Evolutionary conservation across 1,139 yeast genomes (phyloP).

Genomic region (Pichia sp.): DNA sequence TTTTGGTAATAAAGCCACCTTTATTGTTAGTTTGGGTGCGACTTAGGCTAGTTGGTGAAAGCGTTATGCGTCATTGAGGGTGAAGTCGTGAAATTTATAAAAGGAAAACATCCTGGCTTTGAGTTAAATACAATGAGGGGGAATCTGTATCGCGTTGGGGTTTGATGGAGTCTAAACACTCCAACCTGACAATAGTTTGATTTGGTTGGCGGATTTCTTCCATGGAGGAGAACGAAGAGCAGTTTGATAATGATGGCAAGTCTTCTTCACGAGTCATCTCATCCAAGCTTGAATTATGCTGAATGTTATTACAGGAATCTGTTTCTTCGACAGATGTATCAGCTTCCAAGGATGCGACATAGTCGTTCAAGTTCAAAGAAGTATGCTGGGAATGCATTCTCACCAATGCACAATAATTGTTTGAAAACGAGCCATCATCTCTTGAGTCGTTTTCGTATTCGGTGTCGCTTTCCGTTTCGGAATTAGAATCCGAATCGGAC

Average conservation of each 20-base stretch:
- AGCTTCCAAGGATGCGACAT: conserved; percentile 1
- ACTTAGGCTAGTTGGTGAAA: not conserved
- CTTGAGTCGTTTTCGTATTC: conserved; percentile 14
- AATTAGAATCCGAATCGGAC: conserved; percentile 16
- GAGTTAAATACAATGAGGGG: not conserved
- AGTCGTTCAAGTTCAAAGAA: conserved; percentile 1
- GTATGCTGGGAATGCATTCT: conserved; percentile 8
- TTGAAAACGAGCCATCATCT: not conserved
- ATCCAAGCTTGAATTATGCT: not conserved
- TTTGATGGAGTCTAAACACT: not conserved
- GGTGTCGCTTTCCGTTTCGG: conserved; percentile 11
- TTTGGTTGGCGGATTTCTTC: conserved; percentile 13
- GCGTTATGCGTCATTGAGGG: not conserved
- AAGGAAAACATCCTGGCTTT: not conserved
- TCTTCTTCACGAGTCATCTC: conserved; percentile 12
- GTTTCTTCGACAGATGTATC: not conserved
- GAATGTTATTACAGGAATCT: not conserved
- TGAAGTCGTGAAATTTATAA: not conserved
- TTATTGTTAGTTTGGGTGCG: not conserved
- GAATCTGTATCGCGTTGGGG: not conserved
- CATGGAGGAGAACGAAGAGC: conserved; percentile 23
- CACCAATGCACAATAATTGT: not conserved
- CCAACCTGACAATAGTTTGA: not conserved
- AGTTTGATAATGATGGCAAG: conserved; percentile 22
- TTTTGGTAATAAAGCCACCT: not conserved